Evolutionary conservation across 257 asterid species (phyloP).

Genomic region (Solanum arcanum): DNA sequence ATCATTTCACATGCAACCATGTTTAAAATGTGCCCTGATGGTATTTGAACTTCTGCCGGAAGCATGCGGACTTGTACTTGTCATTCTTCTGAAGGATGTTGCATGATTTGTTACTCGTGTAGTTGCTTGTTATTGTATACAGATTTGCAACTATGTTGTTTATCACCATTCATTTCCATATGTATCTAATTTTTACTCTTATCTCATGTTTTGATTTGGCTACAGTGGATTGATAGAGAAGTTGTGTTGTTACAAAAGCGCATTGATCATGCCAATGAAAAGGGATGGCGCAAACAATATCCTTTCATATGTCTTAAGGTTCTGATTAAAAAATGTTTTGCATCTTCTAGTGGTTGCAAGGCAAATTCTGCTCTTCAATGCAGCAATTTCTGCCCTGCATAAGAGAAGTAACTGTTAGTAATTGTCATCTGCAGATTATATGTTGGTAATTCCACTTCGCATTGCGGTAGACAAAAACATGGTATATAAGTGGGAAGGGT

Average conservation of each 20-base stretch:
- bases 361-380: neutral
- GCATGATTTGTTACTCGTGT: neutral
- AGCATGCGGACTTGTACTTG: neutral
- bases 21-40: neutral
- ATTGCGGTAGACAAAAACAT: neutral
- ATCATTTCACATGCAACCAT: neutral
- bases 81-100: neutral
- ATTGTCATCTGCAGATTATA: neutral
- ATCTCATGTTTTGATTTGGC: conserved; percentile 12
- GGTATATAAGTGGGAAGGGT: neutral
- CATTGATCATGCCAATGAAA: conserved; percentile 81
- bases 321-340: neutral
- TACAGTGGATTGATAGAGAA: conserved; percentile 73
- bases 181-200: neutral
- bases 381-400: neutral
- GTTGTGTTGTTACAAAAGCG: conserved; percentile 35
- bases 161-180: neutral
- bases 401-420: neutral
- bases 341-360: neutral
- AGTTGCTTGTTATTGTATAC: neutral
- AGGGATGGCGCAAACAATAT: conserved; percentile 92
- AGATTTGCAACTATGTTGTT: neutral
- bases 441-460: neutral
- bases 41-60: neutral
- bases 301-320: conserved; percentile 38